Evolutionary conservation across 176 grass and related monocot species (phyloP), one percentile per base, ranked within the genome.

Genomic region (Ensete glaucum): DNA sequence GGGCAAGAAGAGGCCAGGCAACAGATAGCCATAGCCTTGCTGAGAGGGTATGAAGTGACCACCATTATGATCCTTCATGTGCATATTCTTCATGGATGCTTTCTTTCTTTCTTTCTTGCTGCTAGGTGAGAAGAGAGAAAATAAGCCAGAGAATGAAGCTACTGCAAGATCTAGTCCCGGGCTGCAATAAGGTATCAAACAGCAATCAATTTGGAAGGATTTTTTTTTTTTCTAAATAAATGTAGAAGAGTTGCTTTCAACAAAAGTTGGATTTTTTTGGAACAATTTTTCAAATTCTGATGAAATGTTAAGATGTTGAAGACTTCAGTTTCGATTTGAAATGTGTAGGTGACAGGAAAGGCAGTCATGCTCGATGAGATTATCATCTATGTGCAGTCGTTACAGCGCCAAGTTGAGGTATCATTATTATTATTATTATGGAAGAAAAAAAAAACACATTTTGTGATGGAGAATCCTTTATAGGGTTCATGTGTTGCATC

Each of bases 341-440:
- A 25, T 23, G 27, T 50, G 78, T 79, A 99, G 96, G 91, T 99
- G 67, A 90, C 90, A 27, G 96, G 91, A 80, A 99, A 99, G 86
- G 96, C 96, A 27, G 91, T 99, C 19, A 99, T 99, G 96, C 96
- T 99, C 2, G 96, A 99, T 77, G 96, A 99, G 81, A 99, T 99
- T 80, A 99, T 99, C 76, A 99, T 95, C 85, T 99, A 99, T 15
- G 96, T 99, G 76, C 96, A 99, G 49, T 99, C 96, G 26, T 75
- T 99, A 83, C 96, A 99, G 77, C 91, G 90, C 80, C 96, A 99
- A 89, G 96, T 99, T 67, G 96, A 99, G 96, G 96, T 99, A 93
- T 77, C 51, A 9, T 58, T 63, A 60, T 59, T 53, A 81, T 74
- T 67, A 50, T 27, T 34, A 77, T 53, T 25, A 25, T 77, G 73